Evolutionary conservation across 2,329 filamentous ascomycete species (phyloP), one percentile per base, ranked within the genome.

Genomic region (Pezicula neosporulosa): DNA sequence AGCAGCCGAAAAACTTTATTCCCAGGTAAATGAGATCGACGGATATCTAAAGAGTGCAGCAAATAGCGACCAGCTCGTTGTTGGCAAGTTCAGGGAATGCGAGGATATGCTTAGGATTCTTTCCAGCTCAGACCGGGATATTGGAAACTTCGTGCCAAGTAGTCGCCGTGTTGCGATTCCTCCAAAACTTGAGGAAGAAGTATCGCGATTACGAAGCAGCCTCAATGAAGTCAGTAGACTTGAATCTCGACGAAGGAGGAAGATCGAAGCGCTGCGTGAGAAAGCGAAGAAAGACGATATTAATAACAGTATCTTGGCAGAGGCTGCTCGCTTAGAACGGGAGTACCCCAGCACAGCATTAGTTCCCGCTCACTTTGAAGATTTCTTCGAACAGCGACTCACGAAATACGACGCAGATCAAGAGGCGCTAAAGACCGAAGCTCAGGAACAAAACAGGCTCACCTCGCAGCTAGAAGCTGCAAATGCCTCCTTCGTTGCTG

Each of bases 211-310:
- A 42, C 83, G 94, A 15, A 85, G 85, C 30, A 85, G 83, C 9
- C 85, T 96, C 63, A 96, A 95, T 66, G 92, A 97, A 57, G 82
- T 96, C 3, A 84, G 82, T 50, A 82, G 91, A 13, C 77, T 97
- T 1, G 93, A 99, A 67, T 91, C 85, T 53, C 80, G 89, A 49
- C 79, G 93, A 45, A 80, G 86, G 53, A 86, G 89, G 56, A 92
- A 90, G 63, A 85, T 93, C 2, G 90, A 96, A 64, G 77, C 81
- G 1, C 68, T 97, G 44, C 82, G 86, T 30, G 85, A 90, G 53
- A 95, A 92, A 64, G 86, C 87, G 3, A 89, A 87, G 48, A 81
- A 83, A 19, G 94, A 99, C 68, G 93, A 97, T 68, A 92, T 97
- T 61, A 91, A 91, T 62, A 80, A 83, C 0, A 89, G 91, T 46